Evolutionary conservation across 164 flowering plant genomes (phyloP), one percentile per base, ranked within the genome.

Genomic region (Sedum album): DNA sequence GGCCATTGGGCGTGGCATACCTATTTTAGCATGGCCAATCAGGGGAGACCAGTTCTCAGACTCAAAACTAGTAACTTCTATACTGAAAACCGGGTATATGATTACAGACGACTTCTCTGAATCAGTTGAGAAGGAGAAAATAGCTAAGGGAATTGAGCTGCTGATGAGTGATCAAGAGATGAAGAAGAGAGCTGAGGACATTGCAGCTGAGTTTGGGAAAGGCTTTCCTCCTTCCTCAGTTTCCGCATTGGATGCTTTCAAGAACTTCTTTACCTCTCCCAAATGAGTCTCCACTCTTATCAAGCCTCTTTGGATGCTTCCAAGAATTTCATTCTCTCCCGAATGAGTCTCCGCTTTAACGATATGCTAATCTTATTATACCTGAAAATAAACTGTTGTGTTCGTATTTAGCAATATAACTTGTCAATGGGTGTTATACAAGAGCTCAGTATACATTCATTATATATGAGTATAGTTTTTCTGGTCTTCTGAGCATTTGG

Each of bases 1-100:
- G 66, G 81, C 85, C 25, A 72, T 85, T 4, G 85, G 79, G 0
- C 75, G 79, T 0, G 85, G 89, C 7, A 80, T 83, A 26, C 84
- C 87, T n/a, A 13, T 85, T 25, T 66, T 85, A 68, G 77, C 82
- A 2, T 85, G 89, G 87, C 89, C 89, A 0, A 79, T 85, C 4
- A 79, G 86, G 61, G 85, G 87, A 2, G 70, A 68, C n/a, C 70
- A 68, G 23, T 68, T 55, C 35, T 57, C 31, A 6, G 21, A 68
- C 30, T 65, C 70, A 1, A 68, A 68, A 28, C 44, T 68, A 31
- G 70, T 68, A 21, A 60, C 30, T 26, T 51, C n/a, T n/a, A 68
- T 80, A 49, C 20, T 66, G 69, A 66, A 66, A 30, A 42, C 51
- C 33, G 69, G 69, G 36, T 66, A 42, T 25, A 66, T 42, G 55